These are phyloP conservation scores for Gautieria morchelliformis DNA, from an alignment of 768 basidiomycete species.

Conservation along the genomic window DNA sequence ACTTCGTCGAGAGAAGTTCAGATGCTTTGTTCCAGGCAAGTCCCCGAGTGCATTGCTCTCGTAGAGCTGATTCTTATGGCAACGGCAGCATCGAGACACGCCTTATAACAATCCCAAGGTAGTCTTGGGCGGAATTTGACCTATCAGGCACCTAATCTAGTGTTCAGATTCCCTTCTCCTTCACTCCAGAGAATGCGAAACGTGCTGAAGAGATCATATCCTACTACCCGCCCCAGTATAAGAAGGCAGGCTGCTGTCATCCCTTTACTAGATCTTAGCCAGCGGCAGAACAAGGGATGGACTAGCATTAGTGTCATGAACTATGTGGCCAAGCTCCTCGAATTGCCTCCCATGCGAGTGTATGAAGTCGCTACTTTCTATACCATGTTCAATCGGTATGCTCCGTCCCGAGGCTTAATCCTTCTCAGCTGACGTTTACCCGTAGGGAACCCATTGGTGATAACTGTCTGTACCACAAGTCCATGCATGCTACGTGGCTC, in stretches of 20 bases:
- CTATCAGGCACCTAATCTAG: neutral
- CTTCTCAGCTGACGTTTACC: neutral
- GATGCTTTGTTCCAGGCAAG: slow-evolving; percentile 8
- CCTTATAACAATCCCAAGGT: slow-evolving; percentile 90
- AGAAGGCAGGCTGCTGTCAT: slow-evolving; percentile 98
- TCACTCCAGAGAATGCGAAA: slow-evolving; percentile 72
- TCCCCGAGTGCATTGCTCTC: neutral
- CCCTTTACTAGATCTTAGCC: slow-evolving; percentile 90
- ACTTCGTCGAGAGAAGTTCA: slow-evolving; percentile 3
- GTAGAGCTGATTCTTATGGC: neutral
- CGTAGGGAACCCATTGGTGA: slow-evolving; percentile 84
- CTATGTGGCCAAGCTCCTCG: slow-evolving; percentile 86
- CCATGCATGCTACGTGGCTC: slow-evolving; percentile 95
- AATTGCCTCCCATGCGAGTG: slow-evolving; percentile 96
- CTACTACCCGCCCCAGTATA: slow-evolving; percentile 94
- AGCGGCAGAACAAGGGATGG: slow-evolving; percentile 98
- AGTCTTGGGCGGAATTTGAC: slow-evolving; percentile 5
- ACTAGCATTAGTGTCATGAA: slow-evolving; percentile 99
- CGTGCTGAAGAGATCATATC: slow-evolving; percentile 83
- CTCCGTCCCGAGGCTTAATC: neutral
- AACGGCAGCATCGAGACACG: slow-evolving; percentile 84
- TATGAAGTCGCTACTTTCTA: slow-evolving; percentile 99
- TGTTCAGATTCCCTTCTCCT: slow-evolving; percentile 80
- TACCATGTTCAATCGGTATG: slow-evolving; percentile 98
- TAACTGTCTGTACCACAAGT: slow-evolving; percentile 96